Conservation (phyloP, 108 stramenopile genomes). For the Nitzschia inconspicua region DNA sequence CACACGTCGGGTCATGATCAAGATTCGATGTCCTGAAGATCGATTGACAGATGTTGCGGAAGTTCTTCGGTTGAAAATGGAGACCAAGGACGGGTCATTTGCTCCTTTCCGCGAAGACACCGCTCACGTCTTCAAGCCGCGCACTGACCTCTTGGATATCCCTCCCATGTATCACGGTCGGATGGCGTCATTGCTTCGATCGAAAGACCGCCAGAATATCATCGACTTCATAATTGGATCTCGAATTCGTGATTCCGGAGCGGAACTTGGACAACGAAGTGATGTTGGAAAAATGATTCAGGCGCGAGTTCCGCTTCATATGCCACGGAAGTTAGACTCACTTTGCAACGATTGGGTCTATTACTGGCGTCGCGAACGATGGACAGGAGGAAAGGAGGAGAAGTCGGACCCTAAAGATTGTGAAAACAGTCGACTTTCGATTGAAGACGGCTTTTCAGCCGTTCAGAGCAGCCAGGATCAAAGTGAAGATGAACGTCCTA, state of each 20-base stretch:
- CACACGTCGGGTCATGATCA: constrained; percentile 80
- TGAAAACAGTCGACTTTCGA: neutral
- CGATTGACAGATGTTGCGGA: constrained; percentile 90
- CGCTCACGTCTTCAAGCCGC: constrained; percentile 47
- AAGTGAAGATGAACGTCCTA: constrained; percentile 5
- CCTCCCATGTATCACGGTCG: constrained; percentile 44
- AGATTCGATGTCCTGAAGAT: constrained; percentile 83
- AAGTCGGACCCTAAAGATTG: neutral
- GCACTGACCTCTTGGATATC: constrained; percentile 52
- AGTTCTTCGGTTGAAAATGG: constrained; percentile 80
- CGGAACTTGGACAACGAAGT: constrained; percentile 76
- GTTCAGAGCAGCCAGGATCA: neutral
- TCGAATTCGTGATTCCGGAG: constrained; percentile 86
- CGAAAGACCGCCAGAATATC: constrained; percentile 78
- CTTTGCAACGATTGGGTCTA: constrained; percentile 71
- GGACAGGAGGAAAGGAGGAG: constrained; percentile 25
- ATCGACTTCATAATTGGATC: constrained; percentile 90
- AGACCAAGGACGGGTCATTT: constrained; percentile 70
- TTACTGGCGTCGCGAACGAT: constrained; percentile 71
- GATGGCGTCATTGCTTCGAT: constrained; percentile 69
- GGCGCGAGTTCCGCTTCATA: constrained; percentile 81
- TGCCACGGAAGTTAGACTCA: constrained; percentile 67
- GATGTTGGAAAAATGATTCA: constrained; percentile 81
- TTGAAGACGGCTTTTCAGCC: constrained; percentile 14
- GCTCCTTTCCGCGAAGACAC: constrained; percentile 80